Base-by-base conservation (phyloP, 176 grass and related monocot species). In the Oryza coarctata region DNA sequence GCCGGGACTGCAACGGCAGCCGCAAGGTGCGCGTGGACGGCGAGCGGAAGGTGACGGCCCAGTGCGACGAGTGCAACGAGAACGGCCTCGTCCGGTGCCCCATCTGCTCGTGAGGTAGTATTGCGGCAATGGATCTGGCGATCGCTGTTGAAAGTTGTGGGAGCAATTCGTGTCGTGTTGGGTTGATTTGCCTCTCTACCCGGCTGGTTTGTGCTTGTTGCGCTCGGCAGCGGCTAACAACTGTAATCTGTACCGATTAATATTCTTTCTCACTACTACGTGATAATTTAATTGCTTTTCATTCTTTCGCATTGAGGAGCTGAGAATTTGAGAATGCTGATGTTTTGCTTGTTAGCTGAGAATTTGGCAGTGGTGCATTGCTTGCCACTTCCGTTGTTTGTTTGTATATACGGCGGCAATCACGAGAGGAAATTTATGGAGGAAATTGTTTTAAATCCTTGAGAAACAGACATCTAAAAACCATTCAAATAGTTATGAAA, bases 61-160 rank as follows among this genome's bases (percentile, higher is more conserved):
- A 72, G 83, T 99, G 96, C 79, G 93, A 40, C 13, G 87, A 78
- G 43, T 98, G 95, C 84, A 98, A 98, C 88, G 95, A 94, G 89
- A 98, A 98, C 79, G 95, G 95, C 8, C 82, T 98, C 28, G 90
- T 98, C 33, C 90, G 93, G 34, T 98, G 95, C 84, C 95, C 95
- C 26, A 87, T 99, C 29, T 99, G 96, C 85, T 92, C 90, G 10
- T 94, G 80, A 55, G 1, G 36, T 35, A 35, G 0, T 23, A 14
- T 15, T 18, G 45, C 15, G 5, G 41, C 28, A 15, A 39, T 74
- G 40, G 71, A 88, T 70, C 65, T 8, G 63, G 27, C 35, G 50
- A 31, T 73, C 34, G 79, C 34, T 79, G 27, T 69, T 33, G 60
- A 17, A 61, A 63, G 1, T 23, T 41, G 33, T 74, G 41, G 41